Base-by-base conservation (phyloP, 257 asterid species). In the Cordia subcordata region DNA sequence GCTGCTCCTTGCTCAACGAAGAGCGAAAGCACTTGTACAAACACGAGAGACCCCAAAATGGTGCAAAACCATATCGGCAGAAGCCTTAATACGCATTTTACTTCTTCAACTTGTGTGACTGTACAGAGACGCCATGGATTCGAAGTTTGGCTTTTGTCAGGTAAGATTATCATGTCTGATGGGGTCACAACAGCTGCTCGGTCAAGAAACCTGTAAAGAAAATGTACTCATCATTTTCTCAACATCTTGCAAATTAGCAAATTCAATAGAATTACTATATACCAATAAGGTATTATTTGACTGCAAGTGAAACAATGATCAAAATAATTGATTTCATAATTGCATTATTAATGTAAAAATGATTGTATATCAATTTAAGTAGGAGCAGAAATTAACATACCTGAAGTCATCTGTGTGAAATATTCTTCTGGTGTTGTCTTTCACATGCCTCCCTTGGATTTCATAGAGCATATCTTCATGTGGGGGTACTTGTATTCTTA, bases 31-130 rank as follows among this genome's bases (percentile, higher is more conserved):
- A 88, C 92, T 75, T 88, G 96, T 21, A 83, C 94, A 32, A 81
- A 85, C 12, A 83, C 90, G 53, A 79, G 56, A 42, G 96, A 88
- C 17, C 92, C 79, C 19, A 88, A 66, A 1, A 81, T 88, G 63
- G 94, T 75, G 77, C 96, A 88, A 39, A 85, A 68, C 96, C 96
- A 88, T 82, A 88, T 85, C 20, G 96, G 96, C 8, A 88, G 76
- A 20, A 88, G 73, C 54, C 94, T 76, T 17, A 88, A 16, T 23
- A 88, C 83, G 19, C 96, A 82, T 71, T 88, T 88, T 5, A 81
- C 94, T 79, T 88, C 96, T 72, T 88, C 94, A 1, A 88, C 96
- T 77, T 85, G 96, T 18, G 96, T 81, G 3, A 85, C 75, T 22
- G 90, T 81, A 53, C 94, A 88, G 4, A 88, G 80, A 58, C 58